Base-by-base conservation (phyloP, 2,329 filamentous ascomycete species). In the Aspergillus glaucus region DNA sequence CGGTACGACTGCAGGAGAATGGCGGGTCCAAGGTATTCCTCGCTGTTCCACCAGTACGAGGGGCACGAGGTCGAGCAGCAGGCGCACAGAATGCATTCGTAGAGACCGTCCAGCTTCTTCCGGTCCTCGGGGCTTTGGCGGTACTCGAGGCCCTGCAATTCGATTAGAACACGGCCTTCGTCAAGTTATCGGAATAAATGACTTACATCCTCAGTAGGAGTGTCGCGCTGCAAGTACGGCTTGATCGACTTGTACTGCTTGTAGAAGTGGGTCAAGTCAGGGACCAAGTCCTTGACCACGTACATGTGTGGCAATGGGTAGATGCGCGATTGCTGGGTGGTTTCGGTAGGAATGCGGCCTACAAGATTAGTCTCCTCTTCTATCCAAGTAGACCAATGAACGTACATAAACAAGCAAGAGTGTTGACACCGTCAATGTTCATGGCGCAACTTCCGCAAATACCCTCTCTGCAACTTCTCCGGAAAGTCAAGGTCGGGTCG, bases 241-340 rank as follows among this genome's bases (percentile, higher is more conserved):
- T 97, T 95, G 76, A 98, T 96, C 14, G 91, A 96, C 77, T 96
- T 95, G 83, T 98, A 98, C 80, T 98, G 93, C 82, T 97, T 97
- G 84, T 98, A 98, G 78, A 98, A 97, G 67, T 93, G 87, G 55
- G 93, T 98, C 77, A 98, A 78, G 70, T 98, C 93, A 51, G 93
- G 92, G 30, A 98, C 93, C 55, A 98, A 84, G 71, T 98, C 93
- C 83, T 97, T 98, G 76, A 98, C 91, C 61, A 98, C 88, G 75
- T 96, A 98, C 73, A 91, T 96, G 77, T 98, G 93, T 63, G 93
- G 93, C 60, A 98, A 81, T 53, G 93, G 93, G 78, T 98, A 98
- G 73, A 98, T 91, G 78, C 95, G 92, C 65, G 87, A 82, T 63
- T 96, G 88, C 65, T 86, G 79, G 60, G 75, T 74, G 52, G 84